These are phyloP conservation scores for Cytospora leucostoma DNA, from an alignment of 2,329 filamentous ascomycete genomes.

Conservation along the genomic window DNA sequence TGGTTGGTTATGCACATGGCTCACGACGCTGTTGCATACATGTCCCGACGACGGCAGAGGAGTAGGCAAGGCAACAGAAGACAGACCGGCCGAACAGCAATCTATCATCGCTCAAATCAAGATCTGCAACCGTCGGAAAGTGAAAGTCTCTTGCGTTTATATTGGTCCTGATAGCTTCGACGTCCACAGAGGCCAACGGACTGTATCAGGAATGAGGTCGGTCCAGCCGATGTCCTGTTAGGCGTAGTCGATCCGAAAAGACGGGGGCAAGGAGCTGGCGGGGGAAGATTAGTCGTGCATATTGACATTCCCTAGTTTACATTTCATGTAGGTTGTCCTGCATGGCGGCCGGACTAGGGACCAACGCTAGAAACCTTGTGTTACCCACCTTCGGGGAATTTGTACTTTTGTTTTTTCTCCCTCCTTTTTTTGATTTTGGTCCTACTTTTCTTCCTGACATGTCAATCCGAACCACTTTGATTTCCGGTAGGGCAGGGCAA, in stretches of 20 bases:
- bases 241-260: not conserved
- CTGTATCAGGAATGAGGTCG: not conserved
- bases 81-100: slow-evolving; percentile 27
- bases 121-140: not conserved
- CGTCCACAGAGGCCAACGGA: not conserved
- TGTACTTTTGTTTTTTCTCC: slow-evolving; percentile 9
- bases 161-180: not conserved
- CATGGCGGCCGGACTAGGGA: slow-evolving; percentile 13
- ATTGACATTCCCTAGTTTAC: slow-evolving; percentile 2
- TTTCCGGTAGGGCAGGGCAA: not conserved
- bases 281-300: not conserved
- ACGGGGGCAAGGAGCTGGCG: not conserved
- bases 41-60: not conserved
- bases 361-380: slow-evolving; percentile 26
- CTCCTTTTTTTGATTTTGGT: not conserved
- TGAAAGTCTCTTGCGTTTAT: not conserved
- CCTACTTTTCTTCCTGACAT: slow-evolving; percentile 1
- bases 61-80: slow-evolving; percentile 23
- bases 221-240: not conserved
- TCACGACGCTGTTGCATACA: slow-evolving; percentile 2
- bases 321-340: slow-evolving; percentile 7
- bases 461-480: not conserved
- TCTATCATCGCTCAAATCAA: slow-evolving; percentile 23
- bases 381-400: slow-evolving; percentile 28
- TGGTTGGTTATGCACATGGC: slow-evolving; percentile 3